Conservation (phyloP, 2,329 filamentous ascomycete species). For the Penicillium sp. region DNA sequence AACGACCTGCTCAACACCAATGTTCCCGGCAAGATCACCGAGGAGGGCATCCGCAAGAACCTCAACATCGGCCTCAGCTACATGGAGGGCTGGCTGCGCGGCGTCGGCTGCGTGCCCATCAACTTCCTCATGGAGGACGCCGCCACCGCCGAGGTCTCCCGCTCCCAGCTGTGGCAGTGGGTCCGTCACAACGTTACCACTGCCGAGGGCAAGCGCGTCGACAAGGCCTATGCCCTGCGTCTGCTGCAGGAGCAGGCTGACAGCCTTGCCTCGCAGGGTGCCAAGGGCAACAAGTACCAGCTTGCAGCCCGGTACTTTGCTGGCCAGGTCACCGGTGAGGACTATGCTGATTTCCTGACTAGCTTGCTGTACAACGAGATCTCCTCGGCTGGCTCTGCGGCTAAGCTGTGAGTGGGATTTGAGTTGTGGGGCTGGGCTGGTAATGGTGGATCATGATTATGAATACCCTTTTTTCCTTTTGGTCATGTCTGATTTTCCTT, state of each 20-base stretch:
- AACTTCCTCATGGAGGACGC: constrained; percentile 99
- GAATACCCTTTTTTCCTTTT: constrained; percentile 29
- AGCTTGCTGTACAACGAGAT: constrained; percentile 72
- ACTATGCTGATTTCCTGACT: constrained; percentile 93
- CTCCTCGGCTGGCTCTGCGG: constrained; percentile 64
- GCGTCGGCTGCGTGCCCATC: constrained; percentile 93
- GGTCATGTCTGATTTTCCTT: constrained; percentile 5
- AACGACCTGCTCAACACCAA: constrained; percentile 99
- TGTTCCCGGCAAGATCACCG: constrained; percentile 86
- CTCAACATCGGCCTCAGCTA: constrained; percentile 94
- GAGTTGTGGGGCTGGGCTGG: background rate
- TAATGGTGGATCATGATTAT: constrained; percentile 26
- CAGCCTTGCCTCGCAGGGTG: constrained; percentile 70
- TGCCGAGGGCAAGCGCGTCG: constrained; percentile 85
- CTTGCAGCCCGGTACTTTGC: constrained; percentile 92
- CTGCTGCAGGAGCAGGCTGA: constrained; percentile 85
- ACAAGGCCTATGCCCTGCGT: constrained; percentile 86
- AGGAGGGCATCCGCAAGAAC: constrained; percentile 96
- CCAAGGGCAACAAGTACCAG: constrained; percentile 87
- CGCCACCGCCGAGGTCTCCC: constrained; percentile 92
- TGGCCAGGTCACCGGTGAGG: constrained; percentile 90
- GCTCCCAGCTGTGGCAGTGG: constrained; percentile 98
- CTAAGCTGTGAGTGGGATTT: constrained; percentile 59
- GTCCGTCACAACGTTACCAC: constrained; percentile 72
- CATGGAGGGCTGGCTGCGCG: constrained; percentile 98